Base-by-base conservation (phyloP, 805 yeast species). In the Wickerhamiella australiensis region DNA sequence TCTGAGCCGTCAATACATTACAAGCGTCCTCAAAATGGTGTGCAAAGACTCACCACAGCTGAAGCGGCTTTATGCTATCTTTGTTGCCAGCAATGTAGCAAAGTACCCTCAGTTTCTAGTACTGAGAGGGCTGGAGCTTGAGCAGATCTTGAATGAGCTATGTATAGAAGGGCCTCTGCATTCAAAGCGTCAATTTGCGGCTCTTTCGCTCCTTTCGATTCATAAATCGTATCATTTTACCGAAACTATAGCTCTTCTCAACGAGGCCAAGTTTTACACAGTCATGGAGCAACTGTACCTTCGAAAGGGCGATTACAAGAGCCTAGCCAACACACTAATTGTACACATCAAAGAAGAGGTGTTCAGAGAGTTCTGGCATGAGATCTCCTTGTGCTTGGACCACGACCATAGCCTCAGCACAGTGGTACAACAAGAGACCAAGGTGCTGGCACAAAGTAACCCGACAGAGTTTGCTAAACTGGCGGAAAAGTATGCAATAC, bases 31-130 rank as follows among this genome's bases (percentile, higher is more conserved):
- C 21, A 36, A 36, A 36, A 20, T 36, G 7, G 40, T 36, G 22
- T 36, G 21, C 7, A 6, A 36, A 13, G 17, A n/a, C 22, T 8
- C 21, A 6, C 5, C 5, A 6, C 65, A 4, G 62, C 68, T 48
- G 51, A 5, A 69, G 67, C 33, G 55, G 56, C 13, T 59, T 64
- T 3, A 85, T 46, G 72, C 85, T 2, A 75, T 85, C 2, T 92
- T 90, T 59, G 64, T 90, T 29, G 84, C 90, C 0, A 65, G 90
- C 51, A 88, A 84, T 59, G 78, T 80, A 53, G 82, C 96, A 1
- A 92, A 90, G 60, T 90, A 83, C 62, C 71, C 77, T 11, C 98
- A 90, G 63, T 88, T 85, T 54, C 72, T 90, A 9, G 71, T 85
- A 41, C 62, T 92, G 1, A 75, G 87, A 0, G 92, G 80, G 50